A percentile compares a stretch with the other conserved stretches of the same genome.
phyloP scores from a whole-genome alignment of 2,329 filamentous ascomycete species.

The Penicillium oxalicum region DNA sequence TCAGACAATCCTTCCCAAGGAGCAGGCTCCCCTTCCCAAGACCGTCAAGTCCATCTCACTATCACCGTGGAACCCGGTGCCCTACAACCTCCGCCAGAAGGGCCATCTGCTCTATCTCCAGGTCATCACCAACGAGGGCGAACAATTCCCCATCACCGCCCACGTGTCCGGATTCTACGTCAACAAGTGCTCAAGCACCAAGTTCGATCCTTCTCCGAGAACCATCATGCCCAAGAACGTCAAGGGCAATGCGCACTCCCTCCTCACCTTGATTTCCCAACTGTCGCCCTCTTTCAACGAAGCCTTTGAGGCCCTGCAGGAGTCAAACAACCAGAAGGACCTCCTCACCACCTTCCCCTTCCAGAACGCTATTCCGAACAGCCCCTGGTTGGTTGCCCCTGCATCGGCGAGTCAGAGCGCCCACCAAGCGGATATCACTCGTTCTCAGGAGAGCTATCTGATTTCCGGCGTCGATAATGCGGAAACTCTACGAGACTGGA shows the following conservation, averaged over 20 bases:
- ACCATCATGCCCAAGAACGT: slow-evolving; percentile 62
- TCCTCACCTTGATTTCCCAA: slow-evolving; percentile 70
- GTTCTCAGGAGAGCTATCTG: slow-evolving; percentile 88
- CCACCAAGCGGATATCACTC: slow-evolving; percentile 77
- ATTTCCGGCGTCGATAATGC: slow-evolving; percentile 87
- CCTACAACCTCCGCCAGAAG: slow-evolving; percentile 81
- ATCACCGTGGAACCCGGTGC: slow-evolving; percentile 94
- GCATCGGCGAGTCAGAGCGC: slow-evolving; percentile 55
- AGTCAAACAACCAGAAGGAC: slow-evolving; percentile 78
- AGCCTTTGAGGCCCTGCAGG: slow-evolving; percentile 71
- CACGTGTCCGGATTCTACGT: slow-evolving; percentile 95
- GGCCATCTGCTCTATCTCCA: slow-evolving; percentile 89
- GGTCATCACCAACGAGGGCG: slow-evolving; percentile 85
- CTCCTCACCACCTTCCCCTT: slow-evolving; percentile 91
- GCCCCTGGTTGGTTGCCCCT: slow-evolving; percentile 81
- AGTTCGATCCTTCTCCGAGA: slow-evolving; percentile 85
- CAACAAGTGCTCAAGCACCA: slow-evolving; percentile 91
- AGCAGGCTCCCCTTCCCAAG: slow-evolving; percentile 67
- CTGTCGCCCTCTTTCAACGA: slow-evolving; percentile 77
- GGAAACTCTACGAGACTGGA: slow-evolving; percentile 94
- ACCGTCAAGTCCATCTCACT: slow-evolving; percentile 84
- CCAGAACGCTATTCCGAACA: slow-evolving; percentile 86
- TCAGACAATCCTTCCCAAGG: slow-evolving; percentile 63
- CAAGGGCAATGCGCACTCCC: slow-evolving; percentile 67
- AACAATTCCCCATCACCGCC: slow-evolving; percentile 88